Base-by-base conservation (phyloP, 495 filamentous ascomycete species). In the Talaromyces adpressus region DNA sequence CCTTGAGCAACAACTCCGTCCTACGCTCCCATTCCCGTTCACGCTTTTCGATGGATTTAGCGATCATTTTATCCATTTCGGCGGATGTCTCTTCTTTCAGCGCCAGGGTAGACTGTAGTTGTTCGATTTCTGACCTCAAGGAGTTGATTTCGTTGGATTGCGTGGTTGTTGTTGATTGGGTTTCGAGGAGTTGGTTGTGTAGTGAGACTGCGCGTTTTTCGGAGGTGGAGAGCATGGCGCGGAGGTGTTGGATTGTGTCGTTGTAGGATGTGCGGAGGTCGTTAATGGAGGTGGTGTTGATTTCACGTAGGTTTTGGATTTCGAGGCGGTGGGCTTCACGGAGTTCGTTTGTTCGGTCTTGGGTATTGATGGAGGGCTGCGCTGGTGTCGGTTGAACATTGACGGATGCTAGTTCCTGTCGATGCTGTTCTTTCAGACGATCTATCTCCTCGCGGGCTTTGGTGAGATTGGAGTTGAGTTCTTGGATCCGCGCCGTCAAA, bases 1-100 rank as follows among this genome's bases (percentile, higher is more conserved):
- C 85, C 64, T 79, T 78, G 52, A 88, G 83, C 7, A 84, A 66
- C 6, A 85, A 64, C 54, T 84, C 76, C 11, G 81, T 70, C 11
- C 81, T 76, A 0, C 77, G 72, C 61, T 80, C 74, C 81, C 81
- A 84, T 62, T 83, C 80, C 39, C 73, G 73, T 67, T 84, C 81
- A 39, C 79, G 74, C 62, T 76, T 77, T 45, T 82, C 79, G 14
- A 80, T 72, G 5, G 76, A 77, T 52, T 73, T 65, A 5, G 75
- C 73, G 45, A 84, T 79, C 25, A 75, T 72, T 62, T 75, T 67
- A 63, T 81, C 79, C 16, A 79, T 47, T 0, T 72, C 76, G 0
- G 69, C 72, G 52, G 75, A 67, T 4, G 79, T 70, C 61, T 80
- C 77, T 23, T 81, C 77, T 63, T 77, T 79, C 4, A 72, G 65